Evolutionary conservation across 352 stramenopile species (phyloP).

Genomic region (Phytophthora foliorum): DNA sequence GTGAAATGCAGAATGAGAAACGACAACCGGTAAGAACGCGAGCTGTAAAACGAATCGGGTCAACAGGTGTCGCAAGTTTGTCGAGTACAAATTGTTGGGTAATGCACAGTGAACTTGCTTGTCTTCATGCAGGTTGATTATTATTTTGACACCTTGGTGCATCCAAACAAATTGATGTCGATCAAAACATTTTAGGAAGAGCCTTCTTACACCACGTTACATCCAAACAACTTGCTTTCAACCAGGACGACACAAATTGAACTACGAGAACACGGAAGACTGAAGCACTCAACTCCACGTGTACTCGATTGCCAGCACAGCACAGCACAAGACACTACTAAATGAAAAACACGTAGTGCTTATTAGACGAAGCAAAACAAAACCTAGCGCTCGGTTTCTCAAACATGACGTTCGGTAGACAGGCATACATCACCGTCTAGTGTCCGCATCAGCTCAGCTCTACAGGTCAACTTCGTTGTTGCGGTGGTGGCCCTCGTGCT

Average conservation of each 20-base stretch:
- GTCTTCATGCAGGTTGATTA: not conserved
- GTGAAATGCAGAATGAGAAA: conserved; percentile 16
- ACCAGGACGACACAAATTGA: conserved; percentile 1
- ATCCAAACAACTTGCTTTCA: conserved; percentile 30
- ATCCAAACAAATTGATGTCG: conserved; percentile 25
- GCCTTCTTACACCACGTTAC: not conserved
- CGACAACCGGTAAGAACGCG: not conserved
- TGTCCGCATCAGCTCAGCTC: conserved; percentile 15
- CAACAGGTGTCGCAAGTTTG: conserved; percentile 2
- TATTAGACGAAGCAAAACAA: conserved; percentile 43
- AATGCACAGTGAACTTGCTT: not conserved
- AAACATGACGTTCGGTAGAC: conserved; percentile 24
- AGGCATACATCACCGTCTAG: conserved; percentile 19
- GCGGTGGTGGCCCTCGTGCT: conserved; percentile 38
- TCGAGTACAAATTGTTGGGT: conserved; percentile 9
- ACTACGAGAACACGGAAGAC: conserved; percentile 9
- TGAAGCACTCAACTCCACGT: conserved; percentile 20
- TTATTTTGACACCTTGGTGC: conserved; percentile 2
- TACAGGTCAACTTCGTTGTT: conserved; percentile 64
- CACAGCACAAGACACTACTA: conserved; percentile 11
- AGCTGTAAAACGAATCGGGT: not conserved
- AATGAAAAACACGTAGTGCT: conserved; percentile 39
- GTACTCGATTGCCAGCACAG: conserved; percentile 6
- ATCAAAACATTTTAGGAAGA: not conserved
- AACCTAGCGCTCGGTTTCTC: conserved; percentile 37